phyloP scores from a whole-genome alignment of 2,329 filamentous ascomycete genomes.

The Colletotrichum godetiae region DNA sequence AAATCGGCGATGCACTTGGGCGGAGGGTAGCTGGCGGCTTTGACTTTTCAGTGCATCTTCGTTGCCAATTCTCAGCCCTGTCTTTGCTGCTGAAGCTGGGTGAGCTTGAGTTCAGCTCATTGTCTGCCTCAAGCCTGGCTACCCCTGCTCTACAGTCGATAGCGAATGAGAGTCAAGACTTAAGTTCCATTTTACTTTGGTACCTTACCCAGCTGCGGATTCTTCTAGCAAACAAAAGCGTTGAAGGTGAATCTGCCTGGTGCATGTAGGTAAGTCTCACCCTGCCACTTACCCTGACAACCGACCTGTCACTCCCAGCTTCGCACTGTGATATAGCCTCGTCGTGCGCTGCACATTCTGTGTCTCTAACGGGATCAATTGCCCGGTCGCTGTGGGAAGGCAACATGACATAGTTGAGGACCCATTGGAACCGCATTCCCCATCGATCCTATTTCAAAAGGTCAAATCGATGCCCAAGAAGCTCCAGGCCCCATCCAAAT shows the following conservation, averaged over 20 bases:
- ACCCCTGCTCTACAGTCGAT: slow-evolving; percentile 5
- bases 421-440: neutral
- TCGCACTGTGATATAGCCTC: neutral
- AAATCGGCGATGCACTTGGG: slow-evolving; percentile 20
- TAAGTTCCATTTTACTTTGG: neutral
- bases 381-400: neutral
- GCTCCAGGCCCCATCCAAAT: neutral
- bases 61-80: slow-evolving; percentile 13
- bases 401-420: neutral
- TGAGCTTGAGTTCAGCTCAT: neutral
- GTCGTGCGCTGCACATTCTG: neutral
- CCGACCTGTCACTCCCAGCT: too few relatives aligned
- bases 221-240: neutral
- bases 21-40: neutral
- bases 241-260: neutral
- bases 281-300: neutral
- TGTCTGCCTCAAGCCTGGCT: slow-evolving; percentile 2
- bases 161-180: neutral
- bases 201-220: neutral
- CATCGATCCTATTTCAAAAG: neutral
- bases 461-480: neutral
- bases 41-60: neutral
- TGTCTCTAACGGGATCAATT: neutral
- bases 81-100: neutral
- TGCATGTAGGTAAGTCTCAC: neutral